Percentiles rank a stretch among this genome's conserved stretches.
Conservation (phyloP, 805 yeast genomes). For the Saccharomycopsis sp. region DNA sequence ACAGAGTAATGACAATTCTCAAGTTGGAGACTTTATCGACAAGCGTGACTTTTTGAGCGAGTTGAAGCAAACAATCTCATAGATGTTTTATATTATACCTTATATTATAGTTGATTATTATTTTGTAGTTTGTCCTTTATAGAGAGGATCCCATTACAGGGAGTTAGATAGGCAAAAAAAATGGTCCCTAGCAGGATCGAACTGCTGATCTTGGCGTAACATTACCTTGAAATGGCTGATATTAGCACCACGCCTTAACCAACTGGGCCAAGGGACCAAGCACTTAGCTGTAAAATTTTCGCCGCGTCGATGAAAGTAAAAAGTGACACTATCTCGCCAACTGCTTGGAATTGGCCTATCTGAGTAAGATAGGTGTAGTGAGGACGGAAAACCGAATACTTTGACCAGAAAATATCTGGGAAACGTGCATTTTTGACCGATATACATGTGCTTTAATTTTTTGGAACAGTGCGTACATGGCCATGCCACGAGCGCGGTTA, state of each 20-base stretch:
- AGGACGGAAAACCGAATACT: no score
- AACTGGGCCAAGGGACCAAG: slow-evolving; percentile 37
- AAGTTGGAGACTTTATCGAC: background rate
- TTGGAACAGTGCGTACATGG: no score
- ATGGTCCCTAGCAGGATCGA: slow-evolving; percentile 80
- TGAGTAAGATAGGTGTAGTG: no score
- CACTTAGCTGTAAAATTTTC: background rate
- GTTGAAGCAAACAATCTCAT: background rate
- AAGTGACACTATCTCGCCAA: no score
- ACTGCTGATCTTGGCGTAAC: slow-evolving; percentile 57
- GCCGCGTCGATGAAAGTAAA: background rate
- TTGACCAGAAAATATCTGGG: no score
- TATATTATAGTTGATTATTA: background rate
- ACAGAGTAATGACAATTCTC: slow-evolving; percentile 6
- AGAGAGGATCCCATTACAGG: no score
- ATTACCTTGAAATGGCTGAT: slow-evolving; percentile 14
- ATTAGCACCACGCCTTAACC: slow-evolving; percentile 37
- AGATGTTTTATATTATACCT: background rate
- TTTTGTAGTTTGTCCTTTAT: no score
- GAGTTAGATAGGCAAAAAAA: slow-evolving; percentile 1
- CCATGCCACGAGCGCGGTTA: no score
- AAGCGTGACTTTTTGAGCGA: slow-evolving; percentile 1
- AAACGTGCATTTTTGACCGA: no score
- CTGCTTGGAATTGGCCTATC: no score
- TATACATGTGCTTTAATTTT: no score